Evolutionary conservation across 2,329 filamentous ascomycete genomes (phyloP), one percentile per base, ranked within the genome.

Genomic region (Fonsecaea erecta): DNA sequence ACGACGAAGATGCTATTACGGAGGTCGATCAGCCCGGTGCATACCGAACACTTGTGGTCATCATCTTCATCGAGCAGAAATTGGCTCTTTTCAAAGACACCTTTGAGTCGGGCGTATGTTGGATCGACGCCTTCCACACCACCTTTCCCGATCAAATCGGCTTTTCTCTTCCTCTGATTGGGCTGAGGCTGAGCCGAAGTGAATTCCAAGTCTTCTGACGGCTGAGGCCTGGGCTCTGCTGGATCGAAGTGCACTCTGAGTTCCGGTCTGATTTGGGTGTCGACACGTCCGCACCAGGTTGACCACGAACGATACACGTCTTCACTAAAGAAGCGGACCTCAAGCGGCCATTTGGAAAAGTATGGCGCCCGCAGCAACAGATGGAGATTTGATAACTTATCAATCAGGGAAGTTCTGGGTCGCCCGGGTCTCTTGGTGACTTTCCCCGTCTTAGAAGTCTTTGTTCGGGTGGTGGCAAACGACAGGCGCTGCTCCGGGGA

Each of bases 271-370:
- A 87, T 71, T 32, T 79, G 74, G 55, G 83, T 81, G 55, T 82
- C 76, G 2, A 83, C 81, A 1, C 81, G 76, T 2, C 80, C 77
- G 52, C 82, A 83, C 81, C 85, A 88, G 55, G 77, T 81, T 18
- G 82, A 75, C 94, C 94, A 98, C 1, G 84, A 82, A 21, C 79
- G 78, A 71, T 90, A 84, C 0, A 92, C 88, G 65, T 94, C 90
- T 2, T 81, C 78, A 1, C 83, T 82, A 71, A 97, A 94, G 77
- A 98, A 94, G 26, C 90, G 88, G 53, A 97, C 75, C 60, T 85
- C 85, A 60, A 99, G 81, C 21, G 94, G 94, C 94, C 93, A 97
- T 52, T 88, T 82, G 16, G 82, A 80, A 75, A 98, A 98, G 75
- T 91, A 95, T 1, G 86, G 84, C 1, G 93, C 90, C 0, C 90